Evolutionary conservation across 148 eudicot species (phyloP), one percentile per base, ranked within the genome.

Genomic region (Pouteria glomerata): DNA sequence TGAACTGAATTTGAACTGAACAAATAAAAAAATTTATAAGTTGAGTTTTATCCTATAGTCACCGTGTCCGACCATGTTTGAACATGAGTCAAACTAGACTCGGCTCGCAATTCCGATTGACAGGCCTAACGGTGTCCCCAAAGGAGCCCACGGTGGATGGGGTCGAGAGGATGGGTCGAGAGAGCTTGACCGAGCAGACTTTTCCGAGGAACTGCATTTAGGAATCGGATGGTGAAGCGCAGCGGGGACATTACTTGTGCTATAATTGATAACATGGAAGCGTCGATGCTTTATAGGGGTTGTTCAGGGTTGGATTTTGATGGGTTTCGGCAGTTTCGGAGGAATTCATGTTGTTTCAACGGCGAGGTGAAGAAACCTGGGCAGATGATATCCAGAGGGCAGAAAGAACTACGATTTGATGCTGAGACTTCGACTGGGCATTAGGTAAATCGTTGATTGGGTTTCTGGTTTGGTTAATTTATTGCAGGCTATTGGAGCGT

Each of bases 211-310:
- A 86, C 48, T 90, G 92, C 64, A 84, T 90, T 1, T 90, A 92
- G 96, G 96, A 90, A 12, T 83, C 87, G 41, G 89, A 90, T 19
- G 92, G 90, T 0, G 96, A 88, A 64, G 89, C 87, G n/a, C n/a
- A n/a, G n/a, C 0, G 96, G 96, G 24, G 96, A 90, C 80, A 88
- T 93, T 11, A 90, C 97, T 24, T 93, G 97, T 72, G 98, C 90
- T 78, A 90, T 93, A 8, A 62, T 93, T 45, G 90, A 88, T 85
- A 83, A 86, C 82, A 82, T 86, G 39, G 92, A 82, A 57, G 96
- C 88, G 6, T 73, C 85, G 0, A 76, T 84, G 90, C 77, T 87
- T 56, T 85, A 88, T 52, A 84, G 84, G 6, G 87, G 86, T 79
- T 83, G 83, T 15, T 60, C 71, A 6, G 75, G 57, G 31, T 69